Conservation (phyloP, 352 stramenopile species). For the Pythium volutum region DNA sequence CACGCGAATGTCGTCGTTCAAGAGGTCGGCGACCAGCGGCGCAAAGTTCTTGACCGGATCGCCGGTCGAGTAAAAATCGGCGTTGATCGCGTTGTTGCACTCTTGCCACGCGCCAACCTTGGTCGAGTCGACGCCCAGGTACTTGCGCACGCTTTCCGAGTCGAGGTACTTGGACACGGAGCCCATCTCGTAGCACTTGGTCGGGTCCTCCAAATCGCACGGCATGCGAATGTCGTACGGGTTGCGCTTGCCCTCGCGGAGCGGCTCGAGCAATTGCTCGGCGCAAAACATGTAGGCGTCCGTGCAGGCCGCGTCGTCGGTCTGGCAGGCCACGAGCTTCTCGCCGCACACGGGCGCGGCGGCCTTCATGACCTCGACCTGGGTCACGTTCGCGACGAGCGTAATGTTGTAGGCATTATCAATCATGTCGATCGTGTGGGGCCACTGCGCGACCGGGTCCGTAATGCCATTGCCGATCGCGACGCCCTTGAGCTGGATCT, state of each 20-base stretch:
- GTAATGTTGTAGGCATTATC: conserved; percentile 64
- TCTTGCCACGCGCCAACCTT: conserved; percentile 21
- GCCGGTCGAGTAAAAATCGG: conserved; percentile 45
- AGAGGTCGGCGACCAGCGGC: conserved; percentile 58
- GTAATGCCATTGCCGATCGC: conserved; percentile 77
- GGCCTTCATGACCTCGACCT: conserved; percentile 21
- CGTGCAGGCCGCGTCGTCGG: neutral
- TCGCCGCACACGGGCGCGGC: conserved; percentile 15
- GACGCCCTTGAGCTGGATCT: conserved; percentile 58
- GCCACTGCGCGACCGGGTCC: conserved; percentile 30
- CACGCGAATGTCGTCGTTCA: conserved; percentile 39
- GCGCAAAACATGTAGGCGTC: conserved; percentile 35
- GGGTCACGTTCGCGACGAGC: conserved; percentile 31
- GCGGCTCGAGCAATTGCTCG: conserved; percentile 13
- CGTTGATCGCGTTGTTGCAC: conserved; percentile 4
- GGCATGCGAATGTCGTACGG: conserved; percentile 52
- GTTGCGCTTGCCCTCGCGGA: conserved; percentile 27
- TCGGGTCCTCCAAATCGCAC: neutral
- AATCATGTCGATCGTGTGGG: conserved; percentile 39
- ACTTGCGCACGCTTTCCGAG: conserved; percentile 33
- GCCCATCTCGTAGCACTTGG: conserved; percentile 9
- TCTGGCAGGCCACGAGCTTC: neutral
- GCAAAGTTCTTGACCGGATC: neutral
- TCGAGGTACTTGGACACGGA: conserved; percentile 31
- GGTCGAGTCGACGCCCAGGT: conserved; percentile 39